These are phyloP conservation scores for Royoungia palumana DNA, from an alignment of 768 basidiomycete species.

Conservation along the genomic window DNA sequence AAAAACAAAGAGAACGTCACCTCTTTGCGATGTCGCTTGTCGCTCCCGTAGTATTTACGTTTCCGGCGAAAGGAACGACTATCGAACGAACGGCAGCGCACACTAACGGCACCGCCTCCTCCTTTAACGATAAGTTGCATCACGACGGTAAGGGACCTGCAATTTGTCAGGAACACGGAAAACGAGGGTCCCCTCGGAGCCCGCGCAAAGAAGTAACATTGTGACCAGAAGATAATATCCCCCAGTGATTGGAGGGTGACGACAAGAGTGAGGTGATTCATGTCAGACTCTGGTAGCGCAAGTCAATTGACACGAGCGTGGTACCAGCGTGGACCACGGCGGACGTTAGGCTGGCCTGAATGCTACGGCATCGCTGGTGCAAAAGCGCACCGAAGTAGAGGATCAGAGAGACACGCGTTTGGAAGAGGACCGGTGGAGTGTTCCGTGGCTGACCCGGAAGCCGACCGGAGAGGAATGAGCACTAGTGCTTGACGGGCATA, in stretches of 20 bases:
- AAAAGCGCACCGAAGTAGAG: neutral
- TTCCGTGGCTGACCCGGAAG: no score
- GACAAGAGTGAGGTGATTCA: conserved; percentile 25
- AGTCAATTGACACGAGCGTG: conserved; percentile 14
- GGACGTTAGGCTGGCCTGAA: conserved; percentile 3
- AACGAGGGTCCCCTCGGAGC: conserved; percentile 28
- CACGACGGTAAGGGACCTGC: conserved; percentile 17
- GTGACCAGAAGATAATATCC: neutral
- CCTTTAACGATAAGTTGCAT: conserved; percentile 22
- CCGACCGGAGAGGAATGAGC: no score
- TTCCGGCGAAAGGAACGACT: neutral
- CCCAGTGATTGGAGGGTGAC: conserved; percentile 8
- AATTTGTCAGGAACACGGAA: conserved; percentile 22
- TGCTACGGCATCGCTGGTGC: conserved; percentile 13
- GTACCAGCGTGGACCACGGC: conserved; percentile 9
- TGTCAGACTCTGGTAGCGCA: conserved; percentile 6
- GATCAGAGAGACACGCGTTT: neutral
- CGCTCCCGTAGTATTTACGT: conserved; percentile 12
- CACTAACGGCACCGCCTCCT: conserved; percentile 19
- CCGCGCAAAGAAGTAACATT: conserved; percentile 25
- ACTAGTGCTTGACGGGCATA: conserved; percentile 1
- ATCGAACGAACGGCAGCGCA: neutral
- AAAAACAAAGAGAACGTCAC: neutral
- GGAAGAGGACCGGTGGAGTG: neutral
- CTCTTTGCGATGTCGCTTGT: neutral